Evolutionary conservation across 73 alveolate species (phyloP).

Genomic region (Tetrahymena elliotti): DNA sequence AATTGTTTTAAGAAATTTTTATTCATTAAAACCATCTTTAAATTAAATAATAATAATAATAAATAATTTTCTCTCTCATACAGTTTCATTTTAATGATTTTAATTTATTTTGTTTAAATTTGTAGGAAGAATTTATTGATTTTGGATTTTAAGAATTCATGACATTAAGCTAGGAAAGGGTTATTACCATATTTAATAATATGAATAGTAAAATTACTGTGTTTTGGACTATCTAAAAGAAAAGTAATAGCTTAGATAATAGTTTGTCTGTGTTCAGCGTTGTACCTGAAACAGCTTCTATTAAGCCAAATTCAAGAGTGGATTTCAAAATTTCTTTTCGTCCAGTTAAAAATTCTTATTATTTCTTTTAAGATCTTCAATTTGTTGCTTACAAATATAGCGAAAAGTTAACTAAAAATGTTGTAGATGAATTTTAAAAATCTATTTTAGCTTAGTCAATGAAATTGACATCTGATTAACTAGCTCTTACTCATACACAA

Average conservation of each 20-base stretch:
- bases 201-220: conserved; percentile 36
- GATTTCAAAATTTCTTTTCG: conserved; percentile 19
- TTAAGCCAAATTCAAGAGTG: conserved; percentile 10
- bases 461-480: background rate
- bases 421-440: conserved; percentile 22
- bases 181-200: conserved; percentile 50
- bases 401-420: conserved; percentile 20
- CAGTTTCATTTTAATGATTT: background rate
- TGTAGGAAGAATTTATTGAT: conserved; percentile 64
- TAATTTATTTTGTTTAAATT: background rate
- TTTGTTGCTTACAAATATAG: conserved; percentile 20
- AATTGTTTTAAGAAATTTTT: too few relatives aligned
- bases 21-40: too few relatives aligned
- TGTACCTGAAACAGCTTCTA: conserved; percentile 29
- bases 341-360: conserved; percentile 24
- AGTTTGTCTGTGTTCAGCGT: conserved; percentile 26
- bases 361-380: conserved; percentile 12
- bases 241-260: conserved; percentile 2
- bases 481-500: background rate
- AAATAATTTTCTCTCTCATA: too few relatives aligned
- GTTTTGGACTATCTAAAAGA: conserved; percentile 22
- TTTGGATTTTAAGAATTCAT: conserved; percentile 59
- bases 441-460: background rate
- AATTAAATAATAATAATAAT: too few relatives aligned
- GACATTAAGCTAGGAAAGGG: conserved; percentile 57